phyloP scores from a whole-genome alignment of 345 rosid genomes.

The Sisymbrium irio region DNA sequence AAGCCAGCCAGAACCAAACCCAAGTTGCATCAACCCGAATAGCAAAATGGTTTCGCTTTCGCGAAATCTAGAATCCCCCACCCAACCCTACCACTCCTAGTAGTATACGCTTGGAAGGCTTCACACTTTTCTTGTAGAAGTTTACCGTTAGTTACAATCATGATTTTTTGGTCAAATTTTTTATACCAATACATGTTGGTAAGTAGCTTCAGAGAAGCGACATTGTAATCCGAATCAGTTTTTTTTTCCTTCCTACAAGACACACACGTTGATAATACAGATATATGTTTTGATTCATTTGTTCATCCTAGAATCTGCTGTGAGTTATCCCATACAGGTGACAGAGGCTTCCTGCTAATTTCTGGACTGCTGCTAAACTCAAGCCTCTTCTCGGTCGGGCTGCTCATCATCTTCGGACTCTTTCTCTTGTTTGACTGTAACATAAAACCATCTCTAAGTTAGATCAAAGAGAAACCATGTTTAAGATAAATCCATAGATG shows the following conservation, averaged over 20 bases:
- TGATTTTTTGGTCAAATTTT: background rate
- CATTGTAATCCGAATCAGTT: background rate
- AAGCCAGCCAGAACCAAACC: no score
- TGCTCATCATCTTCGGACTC: constrained; percentile 30
- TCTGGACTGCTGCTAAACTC: constrained; percentile 35
- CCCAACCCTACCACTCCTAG: background rate
- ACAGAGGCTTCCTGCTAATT: constrained; percentile 19
- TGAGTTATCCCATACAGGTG: constrained; percentile 28
- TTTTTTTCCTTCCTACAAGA: constrained; percentile 4
- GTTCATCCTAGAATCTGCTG: constrained; percentile 14
- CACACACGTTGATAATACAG: constrained; percentile 23
- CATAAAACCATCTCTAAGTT: background rate
- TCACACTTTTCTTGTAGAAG: background rate
- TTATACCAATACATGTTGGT: constrained; percentile 10
- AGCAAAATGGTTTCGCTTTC: background rate
- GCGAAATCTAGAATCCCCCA: background rate
- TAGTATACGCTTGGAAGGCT: background rate
- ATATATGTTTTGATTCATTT: constrained; percentile 4
- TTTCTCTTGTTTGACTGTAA: constrained; percentile 37
- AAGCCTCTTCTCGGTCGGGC: constrained; percentile 28
- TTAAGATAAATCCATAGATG: background rate
- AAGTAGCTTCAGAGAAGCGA: constrained; percentile 9
- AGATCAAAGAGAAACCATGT: background rate
- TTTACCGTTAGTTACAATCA: background rate
- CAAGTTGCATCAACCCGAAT: no score